Evolutionary conservation across 495 filamentous ascomycete genomes (phyloP).

Genomic region (Penicillium samsonianum): DNA sequence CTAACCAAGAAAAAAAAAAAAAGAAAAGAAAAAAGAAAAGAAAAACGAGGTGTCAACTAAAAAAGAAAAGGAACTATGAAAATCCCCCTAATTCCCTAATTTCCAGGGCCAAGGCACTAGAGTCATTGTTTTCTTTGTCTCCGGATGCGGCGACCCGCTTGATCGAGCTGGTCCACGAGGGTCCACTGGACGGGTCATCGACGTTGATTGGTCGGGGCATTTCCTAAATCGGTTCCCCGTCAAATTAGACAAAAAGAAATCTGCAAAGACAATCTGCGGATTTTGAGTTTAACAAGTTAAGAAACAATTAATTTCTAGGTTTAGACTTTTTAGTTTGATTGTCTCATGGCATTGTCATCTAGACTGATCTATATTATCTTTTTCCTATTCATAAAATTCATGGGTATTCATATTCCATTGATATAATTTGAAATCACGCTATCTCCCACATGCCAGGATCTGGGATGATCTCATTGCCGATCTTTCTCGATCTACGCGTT

Average conservation of each 20-base stretch:
- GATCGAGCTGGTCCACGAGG: constrained; percentile 13
- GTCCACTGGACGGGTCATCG: neutral
- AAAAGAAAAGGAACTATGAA: too few species aligned
- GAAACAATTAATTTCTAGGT: too few species aligned
- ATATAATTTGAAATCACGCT: too few species aligned
- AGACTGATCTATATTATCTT: too few species aligned
- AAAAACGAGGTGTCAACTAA: neutral
- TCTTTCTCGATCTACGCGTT: constrained; percentile 14
- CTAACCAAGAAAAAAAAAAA: neutral
- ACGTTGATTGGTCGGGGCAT: neutral
- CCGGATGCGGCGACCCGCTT: constrained; percentile 44
- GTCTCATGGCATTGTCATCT: too few species aligned
- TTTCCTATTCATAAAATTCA: too few species aligned
- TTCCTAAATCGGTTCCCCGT: constrained; percentile 2
- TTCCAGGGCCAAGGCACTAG: constrained; percentile 11
- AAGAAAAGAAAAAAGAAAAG: neutral
- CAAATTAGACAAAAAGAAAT: constrained; percentile 12
- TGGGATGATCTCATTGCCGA: constrained; percentile 22
- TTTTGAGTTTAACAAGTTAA: too few species aligned
- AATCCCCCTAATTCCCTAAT: neutral
- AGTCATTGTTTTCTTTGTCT: constrained; percentile 45
- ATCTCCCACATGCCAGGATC: too few species aligned
- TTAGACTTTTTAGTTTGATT: too few species aligned
- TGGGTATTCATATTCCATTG: too few species aligned
- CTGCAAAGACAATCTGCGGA: too few species aligned